Evolutionary conservation across 306 rosid species (phyloP), one percentile per base, ranked within the genome.

Genomic region (Cotoneaster glaucophyllus): DNA sequence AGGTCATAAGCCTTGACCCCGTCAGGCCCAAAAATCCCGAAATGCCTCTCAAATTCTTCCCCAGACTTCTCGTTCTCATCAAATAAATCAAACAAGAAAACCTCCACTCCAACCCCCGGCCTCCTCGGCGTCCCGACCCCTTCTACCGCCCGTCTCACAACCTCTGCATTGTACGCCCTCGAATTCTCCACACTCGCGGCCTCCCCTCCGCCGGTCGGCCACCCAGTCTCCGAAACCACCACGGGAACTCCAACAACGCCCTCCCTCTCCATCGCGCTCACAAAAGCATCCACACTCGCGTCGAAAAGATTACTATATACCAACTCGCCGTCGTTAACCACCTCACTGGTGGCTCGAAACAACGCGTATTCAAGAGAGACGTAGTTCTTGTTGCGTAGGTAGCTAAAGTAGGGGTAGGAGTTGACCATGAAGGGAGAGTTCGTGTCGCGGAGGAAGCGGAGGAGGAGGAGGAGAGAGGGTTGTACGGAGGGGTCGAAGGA

Each of bases 81-180:
- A 66, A 83, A 83, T 54, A 83, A 32, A 29, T 58, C 86, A 74
- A 83, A 79, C 78, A 83, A 39, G 86, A 79, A 83, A 34, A 72
- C 78, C 65, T 83, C 83, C 32, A 79, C 69, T 39, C 83, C 81
- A 5, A 1, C 34, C 24, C 81, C 69, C 0, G 58, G 75, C 75
- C 71, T 75, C 64, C 50, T 59, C 2, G 86, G 86, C 17, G 81
- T 79, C 26, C 86, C 86, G 6, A 62, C 81, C 21, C 54, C 73
- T 17, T 69, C 53, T 43, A 25, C 48, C 21, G 73, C 76, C 61
- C 76, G 25, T 6, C 64, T 72, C 77, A 83, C 84, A 69, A 76
- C 84, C 44, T 83, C 64, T 22, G 45, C 67, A 25, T 76, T 73
- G 57, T 72, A 80, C 8, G 26, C 74, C 70, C 26, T n/a, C 3